phyloP scores from a whole-genome alignment of 306 rosid genomes.

The Cyclanthera cordifolia region DNA sequence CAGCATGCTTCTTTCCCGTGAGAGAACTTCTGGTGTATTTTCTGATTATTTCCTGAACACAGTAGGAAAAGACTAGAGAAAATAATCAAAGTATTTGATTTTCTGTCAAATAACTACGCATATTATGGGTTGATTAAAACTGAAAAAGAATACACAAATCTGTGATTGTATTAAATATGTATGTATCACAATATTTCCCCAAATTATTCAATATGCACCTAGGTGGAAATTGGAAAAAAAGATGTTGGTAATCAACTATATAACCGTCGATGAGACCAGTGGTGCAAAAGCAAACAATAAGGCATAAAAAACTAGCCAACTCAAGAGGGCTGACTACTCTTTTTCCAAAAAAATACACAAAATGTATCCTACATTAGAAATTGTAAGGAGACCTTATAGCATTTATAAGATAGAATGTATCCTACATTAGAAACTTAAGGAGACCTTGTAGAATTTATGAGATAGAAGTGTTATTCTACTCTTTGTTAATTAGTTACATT shows the following conservation, averaged over 20 bases:
- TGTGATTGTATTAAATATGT: neutral
- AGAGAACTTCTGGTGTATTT: slow-evolving; percentile 53
- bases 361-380: neutral
- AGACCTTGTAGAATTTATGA: too few relatives aligned
- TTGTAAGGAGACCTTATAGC: too few relatives aligned
- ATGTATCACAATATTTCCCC: neutral
- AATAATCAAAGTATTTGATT: neutral
- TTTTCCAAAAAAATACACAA: neutral
- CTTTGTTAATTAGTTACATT: too few relatives aligned
- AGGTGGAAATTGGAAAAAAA: neutral
- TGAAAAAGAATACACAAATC: neutral
- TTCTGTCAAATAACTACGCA: neutral
- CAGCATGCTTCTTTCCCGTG: slow-evolving; percentile 58
- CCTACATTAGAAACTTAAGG: too few relatives aligned
- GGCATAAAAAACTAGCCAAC: neutral
- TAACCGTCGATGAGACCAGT: neutral
- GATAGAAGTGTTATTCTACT: too few relatives aligned
- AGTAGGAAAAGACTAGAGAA: neutral
- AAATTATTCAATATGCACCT: neutral
- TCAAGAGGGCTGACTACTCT: neutral
- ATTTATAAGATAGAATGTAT: too few relatives aligned
- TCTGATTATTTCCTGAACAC: slow-evolving; percentile 51
- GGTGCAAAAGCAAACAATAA: neutral
- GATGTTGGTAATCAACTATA: neutral
- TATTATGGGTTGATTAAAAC: neutral